A percentile compares a stretch with the other conserved stretches of the same genome.
These are phyloP conservation scores for Colletotrichum eremochloae DNA, from an alignment of 2,329 filamentous ascomycete genomes.

Conservation along the genomic window DNA sequence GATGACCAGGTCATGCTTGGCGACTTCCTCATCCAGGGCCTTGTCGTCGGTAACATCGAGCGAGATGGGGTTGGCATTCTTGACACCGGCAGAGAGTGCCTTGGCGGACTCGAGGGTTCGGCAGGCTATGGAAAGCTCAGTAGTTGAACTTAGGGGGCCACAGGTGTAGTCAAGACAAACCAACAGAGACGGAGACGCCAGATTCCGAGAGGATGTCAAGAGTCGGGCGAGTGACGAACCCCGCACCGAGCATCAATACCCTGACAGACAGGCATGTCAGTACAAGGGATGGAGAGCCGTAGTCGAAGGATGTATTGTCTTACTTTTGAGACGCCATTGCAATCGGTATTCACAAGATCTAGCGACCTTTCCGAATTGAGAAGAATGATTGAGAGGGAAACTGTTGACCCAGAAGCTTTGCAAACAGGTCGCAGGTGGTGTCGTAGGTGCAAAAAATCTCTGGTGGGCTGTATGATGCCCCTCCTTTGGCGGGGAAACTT, in stretches of 20 bases:
- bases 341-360: neutral
- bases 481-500: constrained; percentile 1
- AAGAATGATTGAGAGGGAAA: neutral
- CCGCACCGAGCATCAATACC: constrained; percentile 62
- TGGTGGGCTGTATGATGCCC: neutral
- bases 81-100: constrained; percentile 78
- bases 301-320: neutral
- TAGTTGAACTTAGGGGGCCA: neutral
- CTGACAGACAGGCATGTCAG: neutral
- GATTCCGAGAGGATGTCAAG: constrained; percentile 72
- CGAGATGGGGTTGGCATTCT: constrained; percentile 80
- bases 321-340: constrained; percentile 27
- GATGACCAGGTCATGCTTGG: constrained; percentile 83
- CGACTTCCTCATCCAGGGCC: constrained; percentile 85
- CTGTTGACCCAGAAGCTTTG: neutral
- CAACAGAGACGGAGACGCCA: constrained; percentile 73
- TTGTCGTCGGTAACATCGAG: constrained; percentile 84
- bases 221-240: constrained; percentile 73
- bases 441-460: neutral
- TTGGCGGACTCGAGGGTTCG: constrained; percentile 83
- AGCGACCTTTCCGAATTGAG: constrained; percentile 1
- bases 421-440: neutral
- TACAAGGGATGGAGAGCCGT: too few species aligned
- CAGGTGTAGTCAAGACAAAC: constrained; percentile 55
- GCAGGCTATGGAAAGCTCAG: constrained; percentile 72